A percentile compares a stretch with the other conserved stretches of the same genome.
These are phyloP conservation scores for Theobroma grandiflorum DNA, from an alignment of 441 rosid genomes.

Conservation along the genomic window DNA sequence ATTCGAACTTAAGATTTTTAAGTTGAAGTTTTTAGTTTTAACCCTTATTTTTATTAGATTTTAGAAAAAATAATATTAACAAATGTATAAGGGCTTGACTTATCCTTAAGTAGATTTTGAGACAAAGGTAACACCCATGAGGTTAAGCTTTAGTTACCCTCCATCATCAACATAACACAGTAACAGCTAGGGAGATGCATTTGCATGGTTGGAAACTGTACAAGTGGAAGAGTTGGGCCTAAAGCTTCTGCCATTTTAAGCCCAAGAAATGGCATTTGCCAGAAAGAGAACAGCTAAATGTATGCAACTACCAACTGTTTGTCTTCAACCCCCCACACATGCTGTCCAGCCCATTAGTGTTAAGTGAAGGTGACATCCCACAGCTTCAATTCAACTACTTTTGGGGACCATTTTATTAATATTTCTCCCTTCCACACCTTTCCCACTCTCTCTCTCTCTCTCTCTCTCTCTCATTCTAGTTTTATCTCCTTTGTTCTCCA, in stretches of 20 bases:
- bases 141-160: no score
- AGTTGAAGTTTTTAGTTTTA: no score
- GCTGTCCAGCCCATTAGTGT: constrained; percentile 56
- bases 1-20: no score
- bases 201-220: constrained; percentile 1
- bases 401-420: constrained; percentile 51
- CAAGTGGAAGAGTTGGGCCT: not conserved
- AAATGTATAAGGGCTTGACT: no score
- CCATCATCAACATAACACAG: not conserved
- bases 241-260: not conserved
- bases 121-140: no score
- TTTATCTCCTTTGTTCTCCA: not conserved
- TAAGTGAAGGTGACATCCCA: constrained; percentile 39
- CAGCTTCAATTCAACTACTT: constrained; percentile 30
- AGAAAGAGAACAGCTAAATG: constrained; percentile 14
- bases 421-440: not conserved
- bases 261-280: constrained; percentile 18
- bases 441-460: not conserved
- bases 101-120: no score
- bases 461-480: no score
- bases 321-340: constrained; percentile 25
- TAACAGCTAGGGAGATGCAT: not conserved
- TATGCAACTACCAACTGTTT: constrained; percentile 19
- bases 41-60: no score
- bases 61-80: no score